Evolutionary conservation across 1,284 basidiomycete genomes (phyloP).

Genomic region (Irpex sp.): DNA sequence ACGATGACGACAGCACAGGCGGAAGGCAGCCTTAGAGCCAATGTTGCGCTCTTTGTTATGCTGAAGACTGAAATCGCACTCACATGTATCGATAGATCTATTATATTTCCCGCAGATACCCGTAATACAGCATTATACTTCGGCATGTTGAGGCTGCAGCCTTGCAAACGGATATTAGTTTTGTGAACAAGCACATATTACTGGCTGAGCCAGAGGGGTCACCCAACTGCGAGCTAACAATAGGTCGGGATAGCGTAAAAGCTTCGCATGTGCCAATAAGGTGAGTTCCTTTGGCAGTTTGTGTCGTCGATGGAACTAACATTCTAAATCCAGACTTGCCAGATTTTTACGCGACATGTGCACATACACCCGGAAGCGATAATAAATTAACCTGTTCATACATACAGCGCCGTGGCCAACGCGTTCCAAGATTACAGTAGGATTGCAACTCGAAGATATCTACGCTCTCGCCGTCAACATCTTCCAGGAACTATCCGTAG

Average conservation of each 20-base stretch:
- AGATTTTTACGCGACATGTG: too few species aligned
- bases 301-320: too few species aligned
- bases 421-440: background rate
- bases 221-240: too few species aligned
- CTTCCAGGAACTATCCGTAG: background rate
- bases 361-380: too few species aligned
- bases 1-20: conserved; percentile 11
- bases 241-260: too few species aligned
- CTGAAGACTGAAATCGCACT: background rate
- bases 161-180: too few species aligned
- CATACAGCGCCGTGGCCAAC: background rate
- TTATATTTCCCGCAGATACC: background rate
- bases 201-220: too few species aligned
- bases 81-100: background rate
- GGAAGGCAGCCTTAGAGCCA: background rate
- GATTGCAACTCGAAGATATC: background rate
- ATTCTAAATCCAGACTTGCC: too few species aligned
- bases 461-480: background rate
- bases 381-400: background rate
- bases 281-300: too few species aligned
- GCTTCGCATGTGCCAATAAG: too few species aligned
- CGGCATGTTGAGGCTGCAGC: background rate
- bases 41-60: background rate
- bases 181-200: too few species aligned
- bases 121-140: background rate